Evolutionary conservation across 331 rosid genomes (phyloP), one percentile per base, ranked within the genome.

Genomic region (Rosa hybrid): DNA sequence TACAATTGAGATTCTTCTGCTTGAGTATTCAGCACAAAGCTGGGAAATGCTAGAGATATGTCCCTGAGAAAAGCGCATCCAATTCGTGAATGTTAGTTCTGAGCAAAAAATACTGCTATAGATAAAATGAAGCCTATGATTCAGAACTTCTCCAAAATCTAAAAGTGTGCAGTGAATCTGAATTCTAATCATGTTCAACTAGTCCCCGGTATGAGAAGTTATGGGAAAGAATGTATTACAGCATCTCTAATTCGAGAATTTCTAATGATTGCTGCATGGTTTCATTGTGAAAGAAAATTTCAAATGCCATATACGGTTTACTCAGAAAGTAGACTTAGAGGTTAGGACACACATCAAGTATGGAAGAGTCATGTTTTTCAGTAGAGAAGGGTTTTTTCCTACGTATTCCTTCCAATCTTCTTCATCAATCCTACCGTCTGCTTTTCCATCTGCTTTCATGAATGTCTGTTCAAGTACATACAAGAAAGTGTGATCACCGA

Each of bases 11-110:
- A 49, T 81, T 83, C 87, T 67, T 88, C 86, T 46, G 77, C 83
- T 73, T 82, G 75, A 11, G 80, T 57, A 46, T 81, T 77, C 77
- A 83, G 45, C 80, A 86, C 81, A 77, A 90, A 90, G 79, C 89
- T 90, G 73, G 93, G 90, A 87, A 90, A 90, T 46, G 92, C 86
- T 59, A 89, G 4, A 39, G 90, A 85, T 83, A 87, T 80, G 44
- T 87, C 94, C 93, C 90, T 90, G 83, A 59, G 21, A 16, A 54
- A 48, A 78, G 77, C 16, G 53, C 75, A 17, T 59, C 81, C 9
- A 41, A 20, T 3, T 59, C 9, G 25, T 8, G 46, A 76, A 76
- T 18, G 69, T 42, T 9, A 67, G 46, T 71, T 77, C 65, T 73
- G 53, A 34, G 23, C 8, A 34, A 16, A 45, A 45, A 9, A 12